Evolutionary conservation across 371 early-diverging fungal genomes (phyloP).

Genomic region (Rhizopus arrhizus): DNA sequence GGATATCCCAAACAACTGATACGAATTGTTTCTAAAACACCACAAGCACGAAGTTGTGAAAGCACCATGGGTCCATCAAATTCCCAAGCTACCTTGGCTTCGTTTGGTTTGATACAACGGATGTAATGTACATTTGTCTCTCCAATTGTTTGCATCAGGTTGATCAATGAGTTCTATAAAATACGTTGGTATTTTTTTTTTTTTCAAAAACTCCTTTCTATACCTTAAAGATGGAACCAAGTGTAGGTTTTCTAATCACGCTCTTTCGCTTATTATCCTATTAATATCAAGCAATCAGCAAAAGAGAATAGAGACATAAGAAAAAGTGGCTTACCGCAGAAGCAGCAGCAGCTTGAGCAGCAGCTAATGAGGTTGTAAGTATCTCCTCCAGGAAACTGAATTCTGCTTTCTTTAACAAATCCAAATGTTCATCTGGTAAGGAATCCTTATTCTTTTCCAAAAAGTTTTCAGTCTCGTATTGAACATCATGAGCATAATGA

Average conservation of each 20-base stretch:
- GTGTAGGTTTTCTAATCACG: constrained; percentile 77
- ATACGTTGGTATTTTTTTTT: constrained; percentile 58
- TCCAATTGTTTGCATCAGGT: constrained; percentile 92
- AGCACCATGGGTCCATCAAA: constrained; percentile 94
- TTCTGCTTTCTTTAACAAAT: constrained; percentile 68
- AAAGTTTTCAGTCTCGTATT: constrained; percentile 92
- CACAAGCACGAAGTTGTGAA: constrained; percentile 96
- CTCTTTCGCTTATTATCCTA: constrained; percentile 45
- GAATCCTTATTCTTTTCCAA: constrained; percentile 98
- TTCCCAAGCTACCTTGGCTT: constrained; percentile 82
- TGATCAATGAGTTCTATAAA: constrained; percentile 70
- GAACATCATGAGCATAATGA: constrained; percentile 92
- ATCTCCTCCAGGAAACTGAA: constrained; percentile 80
- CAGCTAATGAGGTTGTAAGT: constrained; percentile 52
- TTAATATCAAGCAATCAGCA: background rate
- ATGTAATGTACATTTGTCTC: constrained; percentile 94
- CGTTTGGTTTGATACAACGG: constrained; percentile 97
- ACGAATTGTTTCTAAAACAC: constrained; percentile 99
- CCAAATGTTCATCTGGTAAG: constrained; percentile 89
- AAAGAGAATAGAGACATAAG: background rate
- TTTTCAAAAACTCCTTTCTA: background rate
- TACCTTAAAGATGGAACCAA: constrained; percentile 62
- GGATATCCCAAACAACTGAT: constrained; percentile 99
- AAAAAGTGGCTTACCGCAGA: constrained; percentile 19
- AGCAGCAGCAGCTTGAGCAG: constrained; percentile 47